A percentile compares a stretch with the other conserved stretches of the same genome.
These are phyloP conservation scores for Syzygium jambos DNA, from an alignment of 345 rosid species.

Conservation along the genomic window DNA sequence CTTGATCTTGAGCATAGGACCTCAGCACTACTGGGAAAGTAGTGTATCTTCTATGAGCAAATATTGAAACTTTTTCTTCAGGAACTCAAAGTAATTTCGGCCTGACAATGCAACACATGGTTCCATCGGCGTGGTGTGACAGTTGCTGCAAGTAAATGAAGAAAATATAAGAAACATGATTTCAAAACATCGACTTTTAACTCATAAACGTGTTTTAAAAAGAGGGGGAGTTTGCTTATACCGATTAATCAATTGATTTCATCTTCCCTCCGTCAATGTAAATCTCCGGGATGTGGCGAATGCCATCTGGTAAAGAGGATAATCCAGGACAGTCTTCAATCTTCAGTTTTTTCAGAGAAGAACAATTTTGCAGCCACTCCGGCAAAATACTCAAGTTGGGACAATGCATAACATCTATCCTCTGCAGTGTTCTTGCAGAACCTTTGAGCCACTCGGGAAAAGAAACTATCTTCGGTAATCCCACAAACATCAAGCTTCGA, in stretches of 20 bases:
- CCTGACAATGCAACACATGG: background rate
- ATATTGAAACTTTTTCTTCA: background rate
- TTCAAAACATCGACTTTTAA: background rate
- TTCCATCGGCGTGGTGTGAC: background rate
- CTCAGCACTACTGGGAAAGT: background rate
- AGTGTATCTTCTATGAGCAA: background rate
- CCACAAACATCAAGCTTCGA: background rate
- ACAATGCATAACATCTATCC: background rate
- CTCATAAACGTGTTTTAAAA: background rate
- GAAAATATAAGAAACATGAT: background rate
- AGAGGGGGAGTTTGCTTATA: background rate
- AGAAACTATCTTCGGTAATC: slow-evolving; percentile 1
- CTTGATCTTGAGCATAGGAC: background rate
- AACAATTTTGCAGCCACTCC: background rate
- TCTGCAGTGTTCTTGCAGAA: slow-evolving; percentile 2
- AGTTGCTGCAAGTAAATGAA: background rate
- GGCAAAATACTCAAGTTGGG: slow-evolving; percentile 7
- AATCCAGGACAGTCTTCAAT: slow-evolving; percentile 4
- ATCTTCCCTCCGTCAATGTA: slow-evolving; percentile 8
- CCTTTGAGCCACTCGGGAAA: slow-evolving; percentile 19
- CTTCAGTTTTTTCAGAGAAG: slow-evolving; percentile 1
- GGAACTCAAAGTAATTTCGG: background rate
- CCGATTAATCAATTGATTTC: background rate
- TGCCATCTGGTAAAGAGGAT: background rate
- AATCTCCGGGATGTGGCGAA: slow-evolving; percentile 4